Evolutionary conservation across 2,329 filamentous ascomycete species (phyloP), one percentile per base, ranked within the genome.

Genomic region (Colletotrichum sidae): DNA sequence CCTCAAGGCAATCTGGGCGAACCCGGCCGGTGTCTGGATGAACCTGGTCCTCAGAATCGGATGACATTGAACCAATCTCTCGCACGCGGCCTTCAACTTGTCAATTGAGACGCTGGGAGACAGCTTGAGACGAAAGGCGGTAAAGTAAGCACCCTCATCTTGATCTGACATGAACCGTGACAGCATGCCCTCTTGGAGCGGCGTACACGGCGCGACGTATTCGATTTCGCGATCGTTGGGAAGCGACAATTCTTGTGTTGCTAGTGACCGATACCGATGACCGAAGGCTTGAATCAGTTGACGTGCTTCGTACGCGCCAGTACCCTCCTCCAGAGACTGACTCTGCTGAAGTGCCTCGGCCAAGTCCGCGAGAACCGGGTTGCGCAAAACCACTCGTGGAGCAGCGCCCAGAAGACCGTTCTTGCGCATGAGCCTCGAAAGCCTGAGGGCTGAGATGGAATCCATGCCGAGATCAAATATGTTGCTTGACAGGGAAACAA

Each of bases 391-490:
- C 1, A 87, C 69, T 0, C 91, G 88, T 1, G 92, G 86, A 8
- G 86, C 88, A 0, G 88, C 89, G 12, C 82, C 79, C 1, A 72
- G 39, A 56, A 94, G 86, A 0, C 92, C 92, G 2, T 80, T 80
- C 3, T 84, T 80, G 69, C 88, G 92, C 12, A 97, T 79, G 11
- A 83, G 76, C 6, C 85, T 83, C 1, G 91, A 84, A 37, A 97
- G 84, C 8, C 88, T 84, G 50, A 96, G 89, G 0, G 90, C 92
- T 0, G 92, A 93, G 13, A 97, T 93, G 0, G 94, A 97, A 72
- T 97, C 95, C 33, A 97, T 83, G 0, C 94, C 95, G 1, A 97
- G 81, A 68, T 97, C 93, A 70, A 96, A 97, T 15, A 97, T 86
- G 65, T 88, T 97, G 0, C 89, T 88, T 0, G 79, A 80, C 2